These are phyloP conservation scores for Suhomyces xylopsoci DNA, from an alignment of 805 yeast genomes.

Conservation along the genomic window DNA sequence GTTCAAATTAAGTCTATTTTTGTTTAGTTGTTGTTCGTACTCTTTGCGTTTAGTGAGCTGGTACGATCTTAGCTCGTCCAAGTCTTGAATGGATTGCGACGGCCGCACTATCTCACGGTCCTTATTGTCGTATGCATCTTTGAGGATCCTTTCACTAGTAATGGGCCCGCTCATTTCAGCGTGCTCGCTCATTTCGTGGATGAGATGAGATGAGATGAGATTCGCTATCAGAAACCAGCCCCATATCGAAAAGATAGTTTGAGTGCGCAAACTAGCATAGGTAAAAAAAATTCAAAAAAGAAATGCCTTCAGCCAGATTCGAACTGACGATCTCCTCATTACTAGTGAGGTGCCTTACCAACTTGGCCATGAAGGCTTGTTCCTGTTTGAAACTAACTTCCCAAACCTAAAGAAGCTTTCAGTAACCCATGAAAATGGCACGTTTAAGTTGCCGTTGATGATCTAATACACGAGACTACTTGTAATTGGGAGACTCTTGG, in stretches of 20 bases:
- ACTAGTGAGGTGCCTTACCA: constrained; percentile 19
- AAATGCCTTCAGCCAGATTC: constrained; percentile 17
- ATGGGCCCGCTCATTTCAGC: constrained; percentile 15
- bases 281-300: constrained; percentile 4
- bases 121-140: constrained; percentile 30
- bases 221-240: not conserved
- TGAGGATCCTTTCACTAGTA: constrained; percentile 36
- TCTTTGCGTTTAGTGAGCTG: constrained; percentile 78
- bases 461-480: no score
- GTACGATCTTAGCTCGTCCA: constrained; percentile 74
- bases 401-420: no score
- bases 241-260: not conserved
- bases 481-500: no score
- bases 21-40: constrained; percentile 80
- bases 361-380: constrained; percentile 15
- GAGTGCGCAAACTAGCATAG: not conserved
- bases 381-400: no score
- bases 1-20: constrained; percentile 75
- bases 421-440: no score
- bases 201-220: not conserved
- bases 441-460: no score
- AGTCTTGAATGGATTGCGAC: constrained; percentile 49
- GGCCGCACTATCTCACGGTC: constrained; percentile 26
- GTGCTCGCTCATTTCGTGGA: not conserved
- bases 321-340: constrained; percentile 20